Base-by-base conservation (phyloP, 306 rosid genomes). In the Geum urbanum region DNA sequence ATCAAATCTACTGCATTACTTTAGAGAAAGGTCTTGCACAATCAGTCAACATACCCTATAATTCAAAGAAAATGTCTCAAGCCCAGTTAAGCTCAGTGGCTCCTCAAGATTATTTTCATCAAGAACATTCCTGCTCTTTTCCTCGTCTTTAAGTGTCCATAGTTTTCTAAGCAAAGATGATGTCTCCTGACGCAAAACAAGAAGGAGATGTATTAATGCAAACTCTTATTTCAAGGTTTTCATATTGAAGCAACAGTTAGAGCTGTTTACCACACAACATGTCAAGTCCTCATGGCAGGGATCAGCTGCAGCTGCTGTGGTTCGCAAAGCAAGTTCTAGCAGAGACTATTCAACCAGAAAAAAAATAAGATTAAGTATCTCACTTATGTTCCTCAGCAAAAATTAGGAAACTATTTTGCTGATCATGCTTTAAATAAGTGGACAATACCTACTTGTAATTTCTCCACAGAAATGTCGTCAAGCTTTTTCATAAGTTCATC, bases 221-320 rank as follows among this genome's bases (percentile, higher is more conserved):
- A 59, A 69, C 50, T 62, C 55, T 70, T 41, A 53, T 22, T 32
- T 8, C 15, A 20, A 4, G 64, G n/a, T 57, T 62, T 27, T 62
- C 77, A 20, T 7, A 19, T 49, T 67, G 53, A 67, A 82, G 58
- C 72, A 75, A 43, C 14, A 53, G 55, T 73, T 71, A 37, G 44
- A 75, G 81, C 45, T 64, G 79, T 87, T 85, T 90, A 82, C 98
- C 98, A 90, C 96, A 71, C 83, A 85, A 80, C 98, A 94, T 37
- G 94, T 90, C 63, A 94, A 80, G 84, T 92, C 98, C 85, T 94
- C 98, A 63, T 85, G 90, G 74, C 86, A 84, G 76, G 97, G 98
- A 88, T 94, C 97, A 44, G 92, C 94, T 51, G 92, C 90, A 56
- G 98, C 97, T 63, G 98, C 97, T 80, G 97, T 94, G 56, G 90